Evolutionary conservation across 2,329 filamentous ascomycete genomes (phyloP).

Genomic region (Sporothrix phasma): DNA sequence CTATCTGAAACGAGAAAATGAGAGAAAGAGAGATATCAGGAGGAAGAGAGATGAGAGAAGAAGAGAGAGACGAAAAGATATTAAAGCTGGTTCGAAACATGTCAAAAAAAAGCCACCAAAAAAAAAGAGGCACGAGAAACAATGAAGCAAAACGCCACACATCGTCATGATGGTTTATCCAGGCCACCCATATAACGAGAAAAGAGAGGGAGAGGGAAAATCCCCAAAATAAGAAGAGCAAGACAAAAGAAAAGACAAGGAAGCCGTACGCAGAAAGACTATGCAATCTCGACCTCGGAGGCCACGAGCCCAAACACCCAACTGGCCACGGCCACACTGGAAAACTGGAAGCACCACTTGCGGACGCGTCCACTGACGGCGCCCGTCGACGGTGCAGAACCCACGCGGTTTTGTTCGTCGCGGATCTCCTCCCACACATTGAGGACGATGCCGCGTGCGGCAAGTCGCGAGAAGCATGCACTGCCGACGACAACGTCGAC

Average conservation of each 20-base stretch:
- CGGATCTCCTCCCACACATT: constrained; percentile 76
- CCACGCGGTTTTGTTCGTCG: constrained; percentile 48
- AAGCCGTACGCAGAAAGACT: background rate
- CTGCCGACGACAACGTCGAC: constrained; percentile 79
- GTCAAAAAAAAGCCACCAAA: background rate
- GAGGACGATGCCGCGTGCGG: constrained; percentile 76
- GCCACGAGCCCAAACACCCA: constrained; percentile 49
- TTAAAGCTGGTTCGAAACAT: background rate
- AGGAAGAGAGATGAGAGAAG: too few species aligned
- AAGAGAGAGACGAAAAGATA: background rate
- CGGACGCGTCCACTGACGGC: constrained; percentile 45
- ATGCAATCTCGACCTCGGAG: constrained; percentile 37
- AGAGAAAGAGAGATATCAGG: background rate
- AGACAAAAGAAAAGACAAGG: background rate
- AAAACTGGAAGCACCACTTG: constrained; percentile 56
- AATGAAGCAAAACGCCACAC: background rate
- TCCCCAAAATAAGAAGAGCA: background rate
- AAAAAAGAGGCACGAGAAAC: background rate
- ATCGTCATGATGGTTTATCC: constrained; percentile 1
- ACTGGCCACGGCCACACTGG: constrained; percentile 40
- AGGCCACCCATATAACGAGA: background rate
- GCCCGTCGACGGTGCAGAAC: constrained; percentile 41
- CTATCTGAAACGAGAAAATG: background rate
- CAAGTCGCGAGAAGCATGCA: constrained; percentile 74
- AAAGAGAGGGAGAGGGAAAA: too few species aligned